phyloP scores from a whole-genome alignment of 495 filamentous ascomycete genomes.

The Penicillium angulare region DNA sequence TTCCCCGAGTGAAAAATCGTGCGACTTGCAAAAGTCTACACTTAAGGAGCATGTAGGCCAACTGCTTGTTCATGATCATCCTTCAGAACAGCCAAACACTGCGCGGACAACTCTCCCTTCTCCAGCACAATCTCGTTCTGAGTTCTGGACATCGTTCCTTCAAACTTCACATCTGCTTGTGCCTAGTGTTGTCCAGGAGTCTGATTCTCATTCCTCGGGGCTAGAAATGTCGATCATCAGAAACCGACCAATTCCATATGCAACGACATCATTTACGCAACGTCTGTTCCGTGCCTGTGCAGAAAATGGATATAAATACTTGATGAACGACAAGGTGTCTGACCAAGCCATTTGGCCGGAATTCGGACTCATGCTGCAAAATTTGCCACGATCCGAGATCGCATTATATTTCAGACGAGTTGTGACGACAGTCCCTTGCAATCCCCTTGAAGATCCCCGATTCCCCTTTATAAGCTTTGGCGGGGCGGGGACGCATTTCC shows the following conservation, averaged over 20 bases:
- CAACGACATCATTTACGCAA: slow-evolving; percentile 12
- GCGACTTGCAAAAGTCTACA: background rate
- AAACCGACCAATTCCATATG: slow-evolving; percentile 8
- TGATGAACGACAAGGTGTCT: background rate
- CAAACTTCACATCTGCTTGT: background rate
- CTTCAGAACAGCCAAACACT: background rate
- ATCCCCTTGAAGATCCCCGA: slow-evolving; percentile 14
- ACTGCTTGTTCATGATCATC: background rate
- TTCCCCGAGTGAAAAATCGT: background rate
- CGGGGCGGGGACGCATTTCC: slow-evolving; percentile 16
- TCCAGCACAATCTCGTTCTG: background rate
- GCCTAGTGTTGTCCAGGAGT: background rate
- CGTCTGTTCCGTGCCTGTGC: slow-evolving; percentile 14
- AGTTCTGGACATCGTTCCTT: background rate
- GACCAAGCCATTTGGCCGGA: slow-evolving; percentile 16
- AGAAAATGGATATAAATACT: slow-evolving; percentile 11
- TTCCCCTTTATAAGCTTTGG: slow-evolving; percentile 20
- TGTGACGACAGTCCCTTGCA: slow-evolving; percentile 4
- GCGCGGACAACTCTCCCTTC: background rate
- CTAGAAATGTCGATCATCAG: no score
- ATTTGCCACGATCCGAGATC: slow-evolving; percentile 9
- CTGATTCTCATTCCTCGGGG: no score
- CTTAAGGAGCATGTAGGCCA: background rate
- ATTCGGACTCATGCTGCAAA: slow-evolving; percentile 16
- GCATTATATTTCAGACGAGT: slow-evolving; percentile 13